Conservation (phyloP, 2,329 filamentous ascomycete species). For the Penicillium sp. region DNA sequence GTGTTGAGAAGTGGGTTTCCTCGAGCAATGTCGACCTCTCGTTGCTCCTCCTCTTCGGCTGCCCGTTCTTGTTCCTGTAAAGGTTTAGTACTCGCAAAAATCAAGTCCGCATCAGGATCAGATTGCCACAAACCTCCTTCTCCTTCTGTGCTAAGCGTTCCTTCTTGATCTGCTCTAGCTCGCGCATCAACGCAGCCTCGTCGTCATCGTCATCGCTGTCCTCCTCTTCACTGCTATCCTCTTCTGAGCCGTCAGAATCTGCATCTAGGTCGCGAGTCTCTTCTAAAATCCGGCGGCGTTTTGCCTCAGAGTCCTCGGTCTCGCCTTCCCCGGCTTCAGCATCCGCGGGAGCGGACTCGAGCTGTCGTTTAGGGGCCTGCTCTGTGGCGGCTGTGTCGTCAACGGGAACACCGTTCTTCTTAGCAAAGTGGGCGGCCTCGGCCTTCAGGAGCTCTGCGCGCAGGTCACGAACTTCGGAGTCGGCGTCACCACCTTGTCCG, state of each 20-base stretch:
- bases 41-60: constrained; percentile 77
- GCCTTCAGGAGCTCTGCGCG: constrained; percentile 86
- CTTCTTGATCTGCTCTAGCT: constrained; percentile 89
- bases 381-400: constrained; percentile 45
- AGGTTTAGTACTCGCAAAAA: constrained; percentile 13
- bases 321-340: constrained; percentile 39
- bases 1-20: constrained; percentile 89
- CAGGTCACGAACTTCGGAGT: constrained; percentile 72
- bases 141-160: constrained; percentile 81
- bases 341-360: constrained; percentile 53
- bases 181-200: constrained; percentile 84
- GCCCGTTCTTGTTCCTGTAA: constrained; percentile 73
- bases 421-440: constrained; percentile 83
- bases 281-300: constrained; percentile 81
- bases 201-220: constrained; percentile 71
- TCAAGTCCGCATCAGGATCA: not conserved
- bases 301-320: constrained; percentile 70
- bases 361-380: constrained; percentile 62
- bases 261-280: constrained; percentile 88
- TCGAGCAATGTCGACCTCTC: constrained; percentile 83
- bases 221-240: constrained; percentile 54
- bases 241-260: constrained; percentile 65
- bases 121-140: constrained; percentile 56
- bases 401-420: constrained; percentile 67
- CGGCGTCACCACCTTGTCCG: constrained; percentile 85